Evolutionary conservation across 306 rosid genomes (phyloP), one percentile per base, ranked within the genome.

Genomic region (Morella rubra): DNA sequence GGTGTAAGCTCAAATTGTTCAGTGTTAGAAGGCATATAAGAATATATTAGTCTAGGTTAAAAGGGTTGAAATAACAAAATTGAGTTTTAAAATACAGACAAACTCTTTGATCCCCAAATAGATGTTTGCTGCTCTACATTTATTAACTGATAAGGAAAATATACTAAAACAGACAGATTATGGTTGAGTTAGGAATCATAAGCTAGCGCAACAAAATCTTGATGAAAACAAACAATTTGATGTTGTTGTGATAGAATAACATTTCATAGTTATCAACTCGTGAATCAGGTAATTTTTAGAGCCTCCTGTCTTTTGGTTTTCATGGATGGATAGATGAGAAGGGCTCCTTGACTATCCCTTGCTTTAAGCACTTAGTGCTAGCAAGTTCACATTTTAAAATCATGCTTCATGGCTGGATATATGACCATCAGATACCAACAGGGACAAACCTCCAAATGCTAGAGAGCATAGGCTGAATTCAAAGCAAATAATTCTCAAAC

Each of bases 301-400:
- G 27, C 27, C 27, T 24, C 27, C 27, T 24, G 27, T 24, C 27
- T 24, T 24, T 24, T 24, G 1, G 0, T 24, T 24, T 24, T 24
- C 27, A 24, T 24, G 27, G 27, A 24, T 1, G 1, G 27, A 24
- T 24, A 60, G 1, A n/a, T 37, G 19, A 46, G n/a, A 66, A 20
- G 76, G 61, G 51, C 58, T 45, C 58, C 47, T 60, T 56, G 53
- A 59, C 15, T 9, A 69, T 70, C 71, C 62, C 15, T 32, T 56
- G 15, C 7, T 60, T 32, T 32, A 32, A 32, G 37, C 37, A 32
- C 37, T 32, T 2, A 32, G 3, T 32, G 37, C 37, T 32, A 32
- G 37, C 3, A 32, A 32, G 37, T 32, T 32, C 37, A 32, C 37
- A 32, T 32, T 32, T 32, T 32, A 32, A 32, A 32, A 32, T 32